Percentiles rank a stretch among this genome's conserved stretches.
phyloP scores from a whole-genome alignment of 192 early-diverging fungal genomes.

The Podila minutissima region DNA sequence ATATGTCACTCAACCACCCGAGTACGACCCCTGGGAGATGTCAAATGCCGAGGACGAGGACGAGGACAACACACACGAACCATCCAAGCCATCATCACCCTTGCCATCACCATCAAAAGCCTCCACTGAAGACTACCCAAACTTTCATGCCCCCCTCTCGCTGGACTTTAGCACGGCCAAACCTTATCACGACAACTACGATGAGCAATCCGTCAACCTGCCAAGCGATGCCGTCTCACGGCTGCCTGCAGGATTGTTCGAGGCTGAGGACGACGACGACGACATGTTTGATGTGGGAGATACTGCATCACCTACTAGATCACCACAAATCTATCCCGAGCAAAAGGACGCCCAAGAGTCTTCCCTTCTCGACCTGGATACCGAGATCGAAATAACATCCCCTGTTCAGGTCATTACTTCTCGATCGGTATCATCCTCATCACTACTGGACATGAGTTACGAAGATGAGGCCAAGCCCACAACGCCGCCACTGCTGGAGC shows the following conservation, averaged over 20 bases:
- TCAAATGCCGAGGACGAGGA: background rate
- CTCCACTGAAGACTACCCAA: too few species aligned
- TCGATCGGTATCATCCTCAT: too few species aligned
- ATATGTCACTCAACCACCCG: background rate
- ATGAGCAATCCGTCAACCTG: background rate
- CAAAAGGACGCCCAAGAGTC: too few species aligned
- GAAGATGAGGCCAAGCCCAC: too few species aligned
- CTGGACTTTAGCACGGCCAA: constrained; percentile 15
- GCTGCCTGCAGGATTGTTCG: background rate
- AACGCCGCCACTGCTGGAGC: too few species aligned
- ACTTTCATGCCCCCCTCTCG: background rate
- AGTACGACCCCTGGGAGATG: background rate
- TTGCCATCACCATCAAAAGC: too few species aligned
- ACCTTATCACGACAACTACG: background rate
- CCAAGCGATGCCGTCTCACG: background rate
- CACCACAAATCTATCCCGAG: too few species aligned
- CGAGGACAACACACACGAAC: background rate
- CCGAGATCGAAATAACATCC: too few species aligned
- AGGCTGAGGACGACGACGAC: background rate
- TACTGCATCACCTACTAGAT: background rate
- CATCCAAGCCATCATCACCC: too few species aligned
- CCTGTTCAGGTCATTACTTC: too few species aligned
- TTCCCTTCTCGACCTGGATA: too few species aligned
- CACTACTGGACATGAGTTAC: too few species aligned
- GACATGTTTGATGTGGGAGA: background rate